Evolutionary conservation across 2,329 filamentous ascomycete species (phyloP), one percentile per base, ranked within the genome.

Genomic region (Microcyclospora tardicrescens): DNA sequence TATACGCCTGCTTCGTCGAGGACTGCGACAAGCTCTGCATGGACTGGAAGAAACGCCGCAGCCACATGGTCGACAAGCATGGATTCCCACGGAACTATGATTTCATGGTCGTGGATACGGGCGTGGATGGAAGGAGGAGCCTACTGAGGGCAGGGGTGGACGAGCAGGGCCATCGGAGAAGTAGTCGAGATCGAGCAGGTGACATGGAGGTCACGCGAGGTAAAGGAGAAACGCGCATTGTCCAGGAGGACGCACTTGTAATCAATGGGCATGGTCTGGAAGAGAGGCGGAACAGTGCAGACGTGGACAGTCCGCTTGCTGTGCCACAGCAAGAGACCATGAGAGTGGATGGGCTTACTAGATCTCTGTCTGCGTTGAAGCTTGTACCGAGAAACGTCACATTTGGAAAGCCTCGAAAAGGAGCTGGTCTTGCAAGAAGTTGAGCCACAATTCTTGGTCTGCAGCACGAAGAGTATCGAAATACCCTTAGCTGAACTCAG

Each of bases 21-120:
- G 79, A 72, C 35, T 98, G 91, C 60, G 84, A 91, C 42, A 75
- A 82, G 48, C 79, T 85, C 57, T 95, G 87, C 63, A 77, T 75
- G 39, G 86, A 83, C 3, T 78, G 81, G 24, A 78, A 84, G 53
- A 96, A 94, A 61, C 75, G 91, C 33, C 73, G 84, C 28, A 75
- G 84, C 58, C 89, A 98, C 66, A 69, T 94, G 48, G 84, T 94
- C 49, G 87, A 94, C 66, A 95, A 94, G 64, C 91, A 98, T 61
- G 73, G 80, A 63, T 98, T 91, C 56, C 89, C 87, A 1, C 52
- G 68, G 63, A 82, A 84, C 52, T 94, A 86, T 62, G 89, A 93
- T 61, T 94, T 93, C 53, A 76, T 77, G 36, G 75, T 96, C 37
- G 81, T 93, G 2, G 84, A 86, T 48, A 77, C 84, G 44, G 91